Base-by-base conservation (phyloP, 345 rosid species). In the Cochlearia excelsa region DNA sequence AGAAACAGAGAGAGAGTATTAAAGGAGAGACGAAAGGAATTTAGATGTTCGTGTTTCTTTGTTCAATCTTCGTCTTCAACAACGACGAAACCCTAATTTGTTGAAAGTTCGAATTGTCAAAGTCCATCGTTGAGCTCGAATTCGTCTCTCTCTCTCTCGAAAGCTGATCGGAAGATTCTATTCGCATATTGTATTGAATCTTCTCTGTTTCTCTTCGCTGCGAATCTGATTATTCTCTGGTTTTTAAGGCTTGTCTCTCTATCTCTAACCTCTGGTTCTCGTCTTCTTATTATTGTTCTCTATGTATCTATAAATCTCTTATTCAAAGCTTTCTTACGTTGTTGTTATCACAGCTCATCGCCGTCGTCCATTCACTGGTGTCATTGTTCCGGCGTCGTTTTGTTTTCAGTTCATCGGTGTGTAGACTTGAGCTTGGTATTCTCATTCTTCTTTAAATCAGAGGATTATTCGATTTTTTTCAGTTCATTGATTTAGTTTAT, bases 41-140 rank as follows among this genome's bases (percentile, higher is more conserved):
- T 16, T 16, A 16, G 23, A 16, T 16, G 23, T 16, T 16, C 23
- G 23, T 16, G 23, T 16, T 16, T 16, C 23, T 16, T 16, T 16
- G 23, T 16, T 16, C 23, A 16, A 16, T 16, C 23, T 16, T 30
- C 2, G 7, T 53, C 65, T 40, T 47, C 62, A 27, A 41, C 62
- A 61, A 30, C 62, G 11, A 47, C 57, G 68, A 40, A 69, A 54
- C 67, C 71, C 73, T 69, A 69, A 47, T 61, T 6, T 53, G 57
- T 7, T 52, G 51, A 26, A 33, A 6, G 23, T 10, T 45, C 23
- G 47, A 46, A 46, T 46, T 31, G 44, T 26, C 23, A 29, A 30
- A 53, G 11, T 55, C 55, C 38, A 30, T 27, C 44, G 33, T 30
- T 7, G 30, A 54, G 73, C 51, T 47, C 51, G 54, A 54, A 54